Evolutionary conservation across 371 early-diverging fungal genomes (phyloP), one percentile per base, ranked within the genome.

Genomic region (Cokeromyces recurvatus): DNA sequence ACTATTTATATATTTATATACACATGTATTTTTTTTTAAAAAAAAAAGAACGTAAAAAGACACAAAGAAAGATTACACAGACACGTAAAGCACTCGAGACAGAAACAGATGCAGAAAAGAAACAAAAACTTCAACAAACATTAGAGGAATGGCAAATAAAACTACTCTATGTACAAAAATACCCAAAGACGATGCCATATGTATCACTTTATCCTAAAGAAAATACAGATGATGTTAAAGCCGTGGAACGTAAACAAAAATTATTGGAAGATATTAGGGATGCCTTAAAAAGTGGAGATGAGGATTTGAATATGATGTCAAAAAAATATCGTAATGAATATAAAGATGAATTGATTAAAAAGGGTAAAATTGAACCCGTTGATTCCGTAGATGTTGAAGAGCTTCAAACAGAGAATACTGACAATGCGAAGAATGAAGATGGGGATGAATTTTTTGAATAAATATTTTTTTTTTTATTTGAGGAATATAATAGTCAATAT

Each of bases 11-110:
- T n/a, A n/a, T n/a, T n/a, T n/a, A n/a, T n/a, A n/a, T n/a, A n/a
- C n/a, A n/a, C n/a, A n/a, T n/a, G 4, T 34, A 11, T 34, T n/a
- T 11, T n/a, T 34, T 34, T 34, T 34, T 34, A 5, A 8, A 8
- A 11, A 29, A 8, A 29, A 40, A 51, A 73, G 73, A 73, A 38
- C 50, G 57, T 12, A 73, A 62, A 55, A 73, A 73, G 55, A 54
- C 51, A 2, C 32, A 59, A 37, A 59, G 73, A 31, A 68, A 62
- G 40, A 10, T 66, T 3, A 63, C 53, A 2, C 37, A 46, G 37
- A 47, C 48, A n/a, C 31, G 43, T 12, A 51, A 46, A 16, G 40
- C 16, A 8, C 22, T 68, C 11, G 38, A 55, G 8, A 59, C 39
- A 20, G 57, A 59, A 8, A 31, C 35, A 20, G 53, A 60, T 16